phyloP scores from a whole-genome alignment of 805 yeast genomes.

The Yarrowia sp. region DNA sequence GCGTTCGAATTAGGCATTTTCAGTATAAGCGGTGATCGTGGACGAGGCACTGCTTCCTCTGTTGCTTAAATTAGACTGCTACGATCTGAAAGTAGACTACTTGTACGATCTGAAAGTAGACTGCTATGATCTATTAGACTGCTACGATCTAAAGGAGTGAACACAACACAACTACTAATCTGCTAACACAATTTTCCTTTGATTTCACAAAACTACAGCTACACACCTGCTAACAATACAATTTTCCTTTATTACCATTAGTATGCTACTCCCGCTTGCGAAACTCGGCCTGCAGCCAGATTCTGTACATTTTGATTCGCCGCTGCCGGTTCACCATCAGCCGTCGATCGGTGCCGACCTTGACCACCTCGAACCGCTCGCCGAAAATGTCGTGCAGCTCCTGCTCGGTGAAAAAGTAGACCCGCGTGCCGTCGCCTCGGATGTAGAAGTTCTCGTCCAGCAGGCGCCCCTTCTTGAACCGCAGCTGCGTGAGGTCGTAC shows the following conservation, averaged over 20 bases:
- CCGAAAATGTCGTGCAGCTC: conserved; percentile 76
- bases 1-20: background rate
- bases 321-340: conserved; percentile 88
- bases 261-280: conserved; percentile 29
- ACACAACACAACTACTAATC: too few relatives aligned
- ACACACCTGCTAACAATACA: too few relatives aligned
- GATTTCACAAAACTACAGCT: too few relatives aligned
- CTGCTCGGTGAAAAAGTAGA: conserved; percentile 94
- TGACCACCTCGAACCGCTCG: conserved; percentile 59
- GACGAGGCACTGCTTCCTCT: too few relatives aligned
- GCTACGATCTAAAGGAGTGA: too few relatives aligned
- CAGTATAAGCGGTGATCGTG: background rate
- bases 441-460: conserved; percentile 92
- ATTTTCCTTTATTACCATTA: too few relatives aligned
- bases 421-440: conserved; percentile 97
- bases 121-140: too few relatives aligned
- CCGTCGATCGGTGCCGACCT: conserved; percentile 86
- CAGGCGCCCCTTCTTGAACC: conserved; percentile 84
- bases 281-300: conserved; percentile 95
- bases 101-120: too few relatives aligned
- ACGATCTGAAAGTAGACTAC: too few relatives aligned
- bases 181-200: too few relatives aligned
- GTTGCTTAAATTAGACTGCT: too few relatives aligned
- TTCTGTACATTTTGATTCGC: conserved; percentile 90
- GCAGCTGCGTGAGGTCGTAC: conserved; percentile 90